These are phyloP conservation scores for Trypanosoma melophagium DNA, from an alignment of 208 protist genomes.

Conservation along the genomic window DNA sequence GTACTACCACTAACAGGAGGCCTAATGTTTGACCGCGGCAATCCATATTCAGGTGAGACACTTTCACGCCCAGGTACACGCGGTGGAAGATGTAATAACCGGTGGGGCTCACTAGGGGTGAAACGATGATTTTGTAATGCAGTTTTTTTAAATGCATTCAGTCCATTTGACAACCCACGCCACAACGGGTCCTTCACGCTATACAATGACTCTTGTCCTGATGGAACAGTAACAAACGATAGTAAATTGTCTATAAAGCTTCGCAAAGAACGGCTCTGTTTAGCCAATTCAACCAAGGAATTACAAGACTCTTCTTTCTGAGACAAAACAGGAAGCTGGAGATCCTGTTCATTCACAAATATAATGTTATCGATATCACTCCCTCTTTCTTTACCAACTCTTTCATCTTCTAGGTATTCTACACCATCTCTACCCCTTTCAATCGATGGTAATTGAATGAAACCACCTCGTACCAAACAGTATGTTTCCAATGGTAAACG, in stretches of 20 bases:
- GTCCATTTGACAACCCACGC: constrained; percentile 12
- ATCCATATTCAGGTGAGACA: not conserved
- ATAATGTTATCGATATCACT: not conserved
- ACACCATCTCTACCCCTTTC: not conserved
- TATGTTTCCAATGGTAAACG: constrained; percentile 24
- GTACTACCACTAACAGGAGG: not conserved
- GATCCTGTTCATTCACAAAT: constrained; percentile 26
- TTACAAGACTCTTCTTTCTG: not conserved
- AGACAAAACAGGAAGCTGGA: constrained; percentile 11
- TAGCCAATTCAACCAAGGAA: not conserved
- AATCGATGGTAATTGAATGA: constrained; percentile 16
- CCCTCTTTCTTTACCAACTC: not conserved
- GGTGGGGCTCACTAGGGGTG: not conserved
- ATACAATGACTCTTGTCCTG: not conserved
- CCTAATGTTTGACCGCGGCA: not conserved
- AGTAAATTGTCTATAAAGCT: constrained; percentile 20
- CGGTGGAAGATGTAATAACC: constrained; percentile 14
- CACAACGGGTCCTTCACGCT: constrained; percentile 6
- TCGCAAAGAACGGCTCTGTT: constrained; percentile 6
- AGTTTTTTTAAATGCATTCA: not conserved
- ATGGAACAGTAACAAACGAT: constrained; percentile 23
- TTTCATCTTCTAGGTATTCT: not conserved
- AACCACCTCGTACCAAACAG: constrained; percentile 21
- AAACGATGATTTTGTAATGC: not conserved
- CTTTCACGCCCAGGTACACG: not conserved